Evolutionary conservation across 768 basidiomycete species (phyloP).

Genomic region (Hemileccinum rubropunctum): DNA sequence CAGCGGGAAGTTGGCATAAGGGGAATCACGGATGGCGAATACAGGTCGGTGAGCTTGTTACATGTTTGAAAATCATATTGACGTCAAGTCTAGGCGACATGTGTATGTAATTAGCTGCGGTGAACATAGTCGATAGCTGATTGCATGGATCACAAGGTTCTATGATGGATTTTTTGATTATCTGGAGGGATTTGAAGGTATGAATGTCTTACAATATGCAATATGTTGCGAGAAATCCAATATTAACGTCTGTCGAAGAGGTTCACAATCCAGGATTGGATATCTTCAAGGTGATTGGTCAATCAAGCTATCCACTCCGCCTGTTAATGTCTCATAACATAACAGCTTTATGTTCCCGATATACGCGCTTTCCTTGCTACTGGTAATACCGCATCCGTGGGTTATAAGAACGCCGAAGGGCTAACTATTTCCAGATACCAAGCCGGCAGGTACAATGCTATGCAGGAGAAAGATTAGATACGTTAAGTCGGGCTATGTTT

Average conservation of each 20-base stretch:
- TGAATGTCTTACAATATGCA: background rate
- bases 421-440: conserved; percentile 10
- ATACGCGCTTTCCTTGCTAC: conserved; percentile 19
- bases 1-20: conserved; percentile 42
- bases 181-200: conserved; percentile 27
- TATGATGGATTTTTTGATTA: conserved; percentile 29
- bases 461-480: conserved; percentile 63
- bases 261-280: conserved; percentile 21
- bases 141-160: conserved; percentile 14
- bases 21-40: conserved; percentile 43
- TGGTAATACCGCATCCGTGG: conserved; percentile 7
- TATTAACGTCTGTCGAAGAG: conserved; percentile 15
- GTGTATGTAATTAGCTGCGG: conserved; percentile 12
- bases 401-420: too few species aligned
- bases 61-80: background rate
- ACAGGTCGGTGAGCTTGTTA: conserved; percentile 27
- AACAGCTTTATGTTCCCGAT: conserved; percentile 26
- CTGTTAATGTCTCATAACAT: background rate
- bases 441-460: conserved; percentile 19
- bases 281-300: conserved; percentile 23
- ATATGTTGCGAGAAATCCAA: too few species aligned
- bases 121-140: background rate
- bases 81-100: conserved; percentile 19
- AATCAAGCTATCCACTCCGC: too few species aligned
- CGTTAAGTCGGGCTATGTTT: conserved; percentile 57